These are phyloP conservation scores for Eucalyptus curtisii DNA, from an alignment of 345 rosid genomes.

Conservation along the genomic window DNA sequence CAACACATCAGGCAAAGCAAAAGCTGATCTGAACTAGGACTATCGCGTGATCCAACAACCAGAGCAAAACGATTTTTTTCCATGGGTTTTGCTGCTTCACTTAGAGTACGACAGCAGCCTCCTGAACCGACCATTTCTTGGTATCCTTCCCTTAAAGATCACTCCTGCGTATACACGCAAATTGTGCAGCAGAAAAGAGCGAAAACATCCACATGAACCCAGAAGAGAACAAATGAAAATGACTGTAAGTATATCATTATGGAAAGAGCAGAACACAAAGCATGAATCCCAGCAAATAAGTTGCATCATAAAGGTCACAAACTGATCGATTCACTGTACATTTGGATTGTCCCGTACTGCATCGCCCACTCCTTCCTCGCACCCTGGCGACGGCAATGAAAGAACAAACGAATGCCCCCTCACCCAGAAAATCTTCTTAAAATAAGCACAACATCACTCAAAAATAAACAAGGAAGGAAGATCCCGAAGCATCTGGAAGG, in stretches of 20 bases:
- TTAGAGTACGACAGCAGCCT: neutral
- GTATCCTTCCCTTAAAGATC: neutral
- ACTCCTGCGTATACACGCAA: neutral
- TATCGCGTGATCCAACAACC: neutral
- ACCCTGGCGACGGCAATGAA: neutral
- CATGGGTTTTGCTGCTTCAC: neutral
- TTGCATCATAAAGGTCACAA: neutral
- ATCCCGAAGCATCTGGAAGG: neutral
- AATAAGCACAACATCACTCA: neutral
- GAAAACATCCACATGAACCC: neutral
- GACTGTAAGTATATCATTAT: neutral
- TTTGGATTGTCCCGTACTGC: neutral
- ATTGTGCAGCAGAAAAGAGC: neutral
- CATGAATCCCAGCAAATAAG: neutral
- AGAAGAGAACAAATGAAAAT: neutral
- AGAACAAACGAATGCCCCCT: neutral
- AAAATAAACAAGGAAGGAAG: slow-evolving; percentile 5
- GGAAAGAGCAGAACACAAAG: neutral
- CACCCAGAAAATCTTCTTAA: neutral
- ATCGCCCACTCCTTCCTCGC: neutral
- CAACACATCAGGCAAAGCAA: neutral
- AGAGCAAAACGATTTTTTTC: neutral
- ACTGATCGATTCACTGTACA: neutral
- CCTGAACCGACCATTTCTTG: neutral
- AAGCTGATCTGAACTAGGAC: neutral